Percentiles rank a stretch among this genome's conserved stretches.
phyloP scores from a whole-genome alignment of 148 eudicot genomes.

The Camellia japonica region DNA sequence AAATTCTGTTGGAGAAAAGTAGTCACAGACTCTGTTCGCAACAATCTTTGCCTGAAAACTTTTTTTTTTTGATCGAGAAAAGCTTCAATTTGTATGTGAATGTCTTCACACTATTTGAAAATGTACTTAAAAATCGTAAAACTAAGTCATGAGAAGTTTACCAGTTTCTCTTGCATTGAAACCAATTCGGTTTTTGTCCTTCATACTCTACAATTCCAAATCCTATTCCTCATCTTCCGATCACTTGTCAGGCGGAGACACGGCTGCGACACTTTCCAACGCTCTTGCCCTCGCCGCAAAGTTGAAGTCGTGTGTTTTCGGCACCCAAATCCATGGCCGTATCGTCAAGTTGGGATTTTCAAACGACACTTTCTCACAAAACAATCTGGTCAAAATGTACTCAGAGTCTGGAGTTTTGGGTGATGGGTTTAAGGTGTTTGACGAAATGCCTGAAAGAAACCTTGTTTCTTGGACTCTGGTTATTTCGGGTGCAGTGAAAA shows the following conservation, averaged over 20 bases:
- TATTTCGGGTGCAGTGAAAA: constrained; percentile 17
- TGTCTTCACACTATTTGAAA: background rate
- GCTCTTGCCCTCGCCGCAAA: constrained; percentile 12
- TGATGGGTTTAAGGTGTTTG: constrained; percentile 19
- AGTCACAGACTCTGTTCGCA: too few species aligned
- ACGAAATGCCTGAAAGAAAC: constrained; percentile 22
- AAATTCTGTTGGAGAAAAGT: too few species aligned
- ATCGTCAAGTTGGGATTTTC: constrained; percentile 23
- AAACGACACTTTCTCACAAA: constrained; percentile 11
- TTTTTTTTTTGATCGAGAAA: too few species aligned
- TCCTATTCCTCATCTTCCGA: background rate
- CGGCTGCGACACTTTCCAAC: constrained; percentile 3
- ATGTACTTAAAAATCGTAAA: background rate
- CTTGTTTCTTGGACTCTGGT: constrained; percentile 33
- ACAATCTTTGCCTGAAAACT: too few species aligned
- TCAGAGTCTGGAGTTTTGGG: constrained; percentile 8
- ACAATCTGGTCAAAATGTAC: constrained; percentile 27
- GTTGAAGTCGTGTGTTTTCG: constrained; percentile 5
- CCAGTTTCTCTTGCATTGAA: background rate
- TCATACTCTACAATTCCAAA: background rate
- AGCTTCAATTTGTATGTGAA: too few species aligned
- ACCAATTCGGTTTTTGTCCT: background rate
- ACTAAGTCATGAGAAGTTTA: background rate
- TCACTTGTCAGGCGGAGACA: background rate
- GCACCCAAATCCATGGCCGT: constrained; percentile 25